Base-by-base conservation (phyloP, 2,329 filamentous ascomycete species). In the Pseudofabraea citricarpa region DNA sequence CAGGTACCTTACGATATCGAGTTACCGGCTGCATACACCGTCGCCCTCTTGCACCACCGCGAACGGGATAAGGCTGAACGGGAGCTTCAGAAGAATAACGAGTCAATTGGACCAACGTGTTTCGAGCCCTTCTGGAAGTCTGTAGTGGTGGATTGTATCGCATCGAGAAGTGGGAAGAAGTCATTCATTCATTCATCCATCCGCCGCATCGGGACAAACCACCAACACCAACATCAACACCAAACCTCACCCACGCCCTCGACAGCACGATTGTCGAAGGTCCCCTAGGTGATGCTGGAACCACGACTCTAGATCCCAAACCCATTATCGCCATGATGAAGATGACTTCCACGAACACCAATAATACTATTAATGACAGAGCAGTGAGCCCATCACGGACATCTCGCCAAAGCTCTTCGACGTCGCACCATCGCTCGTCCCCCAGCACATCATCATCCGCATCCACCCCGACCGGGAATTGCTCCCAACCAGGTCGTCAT, bases 221-320 rank as follows among this genome's bases (percentile, higher is more conserved):
- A n/a, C n/a, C n/a, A n/a, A n/a, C n/a, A n/a, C n/a, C n/a, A n/a
- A n/a, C n/a, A n/a, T n/a, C n/a, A n/a, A n/a, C 29, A 15, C 8
- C 35, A 16, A 23, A 33, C 10, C 21, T 36, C 35, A 27, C 27
- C 15, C 31, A 41, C 39, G 40, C n/a, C 43, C 49, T 52, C 52
- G 42, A 51, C 49, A 48, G 29, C 45, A 21, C 19, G 19, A 23
- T 38, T 52, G 50, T 53, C 53, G 47, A 55, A 41, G 29, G 31
- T 20, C 24, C 22, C 33, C 55, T 37, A 32, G 29, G 54, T 50
- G 40, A 60, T 59, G 57, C 52, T 58, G 55, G 57, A 58, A 50
- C 51, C 50, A 58, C 52, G 54, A 53, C 40, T 32, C 33, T 36
- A n/a, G 42, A 50, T 33, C 27, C 45, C 43, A 38, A 47, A 21